Percentiles rank a stretch among this genome's conserved stretches.
Conservation (phyloP, 2,329 filamentous ascomycete genomes). For the Microcyclosporella mali region DNA sequence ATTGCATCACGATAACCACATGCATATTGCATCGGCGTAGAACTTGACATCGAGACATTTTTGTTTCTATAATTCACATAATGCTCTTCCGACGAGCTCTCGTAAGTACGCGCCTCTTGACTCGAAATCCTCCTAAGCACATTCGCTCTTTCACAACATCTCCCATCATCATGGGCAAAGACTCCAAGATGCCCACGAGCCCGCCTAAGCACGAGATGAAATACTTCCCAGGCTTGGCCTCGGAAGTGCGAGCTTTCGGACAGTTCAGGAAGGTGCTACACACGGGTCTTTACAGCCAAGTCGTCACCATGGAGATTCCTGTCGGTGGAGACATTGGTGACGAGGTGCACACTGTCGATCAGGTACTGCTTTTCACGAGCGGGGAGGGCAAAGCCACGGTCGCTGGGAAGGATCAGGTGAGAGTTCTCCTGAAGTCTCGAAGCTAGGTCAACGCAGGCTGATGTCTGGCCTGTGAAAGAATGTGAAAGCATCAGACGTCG, state of each 20-base stretch:
- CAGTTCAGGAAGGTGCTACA: constrained; percentile 58
- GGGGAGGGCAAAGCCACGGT: constrained; percentile 55
- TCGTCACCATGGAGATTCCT: constrained; percentile 60
- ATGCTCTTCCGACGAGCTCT: constrained; percentile 10
- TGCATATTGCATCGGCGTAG: no score
- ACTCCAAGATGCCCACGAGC: constrained; percentile 27
- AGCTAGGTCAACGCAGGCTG: constrained; percentile 12
- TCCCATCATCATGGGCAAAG: constrained; percentile 26
- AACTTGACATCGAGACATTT: neutral
- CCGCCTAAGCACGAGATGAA: constrained; percentile 47
- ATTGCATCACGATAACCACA: constrained; percentile 1
- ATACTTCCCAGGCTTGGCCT: constrained; percentile 54
- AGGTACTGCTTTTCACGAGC: constrained; percentile 59
- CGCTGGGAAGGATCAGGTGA: constrained; percentile 50
- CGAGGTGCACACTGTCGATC: constrained; percentile 60
- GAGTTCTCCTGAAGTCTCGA: neutral
- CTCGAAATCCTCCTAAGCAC: no score
- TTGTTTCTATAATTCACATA: neutral
- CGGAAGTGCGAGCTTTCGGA: constrained; percentile 48
- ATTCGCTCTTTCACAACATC: constrained; percentile 21
- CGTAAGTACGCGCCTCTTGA: no score
- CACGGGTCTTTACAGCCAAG: constrained; percentile 57
- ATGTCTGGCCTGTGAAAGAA: constrained; percentile 31
- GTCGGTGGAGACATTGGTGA: constrained; percentile 61
- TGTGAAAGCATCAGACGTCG: constrained; percentile 51